Evolutionary conservation across 2,329 filamentous ascomycete genomes (phyloP).

Genomic region (Aspergillus ochraceoroseus): DNA sequence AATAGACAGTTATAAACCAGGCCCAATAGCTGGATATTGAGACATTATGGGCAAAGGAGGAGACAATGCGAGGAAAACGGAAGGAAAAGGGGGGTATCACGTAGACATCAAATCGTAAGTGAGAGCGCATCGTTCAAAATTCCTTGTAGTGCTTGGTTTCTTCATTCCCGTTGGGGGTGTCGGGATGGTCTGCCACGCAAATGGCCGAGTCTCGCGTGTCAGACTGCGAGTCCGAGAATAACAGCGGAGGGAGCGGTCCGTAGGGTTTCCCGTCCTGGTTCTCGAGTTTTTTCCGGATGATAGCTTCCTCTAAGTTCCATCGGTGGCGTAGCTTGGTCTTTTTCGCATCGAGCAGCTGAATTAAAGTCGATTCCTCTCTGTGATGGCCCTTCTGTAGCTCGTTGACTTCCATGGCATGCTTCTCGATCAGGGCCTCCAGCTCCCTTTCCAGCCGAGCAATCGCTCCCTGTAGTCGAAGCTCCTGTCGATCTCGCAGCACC

Average conservation of each 20-base stretch:
- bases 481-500: constrained; percentile 45
- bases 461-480: constrained; percentile 39
- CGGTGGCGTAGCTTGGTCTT: constrained; percentile 33
- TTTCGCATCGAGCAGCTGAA: constrained; percentile 34
- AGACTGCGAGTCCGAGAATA: constrained; percentile 28
- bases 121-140: constrained; percentile 15
- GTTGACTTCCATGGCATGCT: constrained; percentile 31
- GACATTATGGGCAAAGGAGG: constrained; percentile 9
- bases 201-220: constrained; percentile 32
- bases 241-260: constrained; percentile 38
- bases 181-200: constrained; percentile 20
- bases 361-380: constrained; percentile 29
- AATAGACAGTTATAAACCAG: constrained; percentile 6
- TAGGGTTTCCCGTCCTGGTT: constrained; percentile 33
- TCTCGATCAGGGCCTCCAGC: constrained; percentile 32
- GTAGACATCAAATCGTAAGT: constrained; percentile 25
- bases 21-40: constrained; percentile 7
- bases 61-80: constrained; percentile 9
- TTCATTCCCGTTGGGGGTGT: constrained; percentile 15
- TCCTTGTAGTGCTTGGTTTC: constrained; percentile 16
- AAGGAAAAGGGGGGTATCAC: constrained; percentile 27
- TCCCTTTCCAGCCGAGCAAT: constrained; percentile 40
- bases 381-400: constrained; percentile 36
- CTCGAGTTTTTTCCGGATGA: constrained; percentile 40
- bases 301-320: constrained; percentile 44